Conservation (phyloP, 306 rosid genomes). For the Elaeagnus macrophylla region DNA sequence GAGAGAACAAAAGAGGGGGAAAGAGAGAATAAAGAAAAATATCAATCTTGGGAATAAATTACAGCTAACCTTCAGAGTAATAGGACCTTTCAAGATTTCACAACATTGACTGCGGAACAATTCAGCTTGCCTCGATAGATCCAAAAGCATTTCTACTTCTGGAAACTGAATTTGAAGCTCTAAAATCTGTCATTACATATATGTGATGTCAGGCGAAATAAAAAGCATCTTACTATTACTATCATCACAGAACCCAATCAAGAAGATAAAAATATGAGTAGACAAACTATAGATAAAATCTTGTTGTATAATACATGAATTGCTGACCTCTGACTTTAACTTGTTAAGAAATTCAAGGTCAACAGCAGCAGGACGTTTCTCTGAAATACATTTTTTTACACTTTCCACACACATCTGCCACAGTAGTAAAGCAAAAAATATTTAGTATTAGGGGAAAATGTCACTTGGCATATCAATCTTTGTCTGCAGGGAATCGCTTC, state of each 20-base stretch:
- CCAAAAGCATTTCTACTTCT: conserved; percentile 49
- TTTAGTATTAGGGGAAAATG: conserved; percentile 4
- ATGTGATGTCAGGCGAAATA: conserved; percentile 1
- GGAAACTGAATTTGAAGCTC: conserved; percentile 61
- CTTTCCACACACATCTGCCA: conserved; percentile 58
- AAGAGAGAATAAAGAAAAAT: too few species aligned
- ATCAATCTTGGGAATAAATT: too few species aligned
- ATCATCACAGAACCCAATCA: too few species aligned
- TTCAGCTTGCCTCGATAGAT: conserved; percentile 56
- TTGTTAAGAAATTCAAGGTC: conserved; percentile 54
- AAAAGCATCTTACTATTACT: too few species aligned
- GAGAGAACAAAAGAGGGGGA: too few species aligned
- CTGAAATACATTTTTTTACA: conserved; percentile 46
- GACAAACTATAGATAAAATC: too few species aligned
- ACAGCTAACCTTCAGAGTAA: conserved; percentile 54
- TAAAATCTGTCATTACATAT: conserved; percentile 38
- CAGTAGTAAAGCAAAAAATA: conserved; percentile 20
- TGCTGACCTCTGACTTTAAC: conserved; percentile 56
- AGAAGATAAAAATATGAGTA: too few species aligned
- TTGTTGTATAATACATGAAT: too few species aligned
- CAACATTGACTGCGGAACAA: conserved; percentile 46
- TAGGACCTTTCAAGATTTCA: conserved; percentile 51
- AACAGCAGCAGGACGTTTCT: conserved; percentile 36
- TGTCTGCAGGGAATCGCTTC: not conserved
- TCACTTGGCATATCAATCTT: not conserved